phyloP scores from a whole-genome alignment of 1,284 basidiomycete genomes.

The Ustilago vetiveriae region DNA sequence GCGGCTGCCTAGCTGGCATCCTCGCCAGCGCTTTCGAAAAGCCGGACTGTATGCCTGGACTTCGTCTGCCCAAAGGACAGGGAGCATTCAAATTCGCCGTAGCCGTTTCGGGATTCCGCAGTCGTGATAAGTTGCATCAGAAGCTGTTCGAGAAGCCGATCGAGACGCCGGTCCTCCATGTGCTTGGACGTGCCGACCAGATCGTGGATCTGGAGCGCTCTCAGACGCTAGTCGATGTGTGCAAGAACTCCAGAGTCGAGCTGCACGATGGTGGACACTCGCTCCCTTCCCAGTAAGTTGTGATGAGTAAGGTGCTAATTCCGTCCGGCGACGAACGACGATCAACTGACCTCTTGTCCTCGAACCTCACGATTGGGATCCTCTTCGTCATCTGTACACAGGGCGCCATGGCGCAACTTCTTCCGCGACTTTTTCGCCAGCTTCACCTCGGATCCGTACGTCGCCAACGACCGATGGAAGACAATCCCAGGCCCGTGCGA shows the following conservation, averaged over 20 bases:
- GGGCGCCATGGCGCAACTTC: conserved; percentile 64
- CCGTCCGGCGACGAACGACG: neutral
- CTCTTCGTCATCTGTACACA: conserved; percentile 6
- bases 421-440: conserved; percentile 56
- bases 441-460: conserved; percentile 49
- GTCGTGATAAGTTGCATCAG: conserved; percentile 47
- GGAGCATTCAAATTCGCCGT: conserved; percentile 59
- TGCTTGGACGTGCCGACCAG: conserved; percentile 55
- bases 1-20: conserved; percentile 56
- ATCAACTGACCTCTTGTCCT: neutral
- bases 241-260: conserved; percentile 57
- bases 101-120: conserved; percentile 61
- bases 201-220: conserved; percentile 55
- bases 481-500: conserved; percentile 43
- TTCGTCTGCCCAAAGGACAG: conserved; percentile 38
- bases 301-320: neutral
- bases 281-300: conserved; percentile 56
- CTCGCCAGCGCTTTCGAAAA: conserved; percentile 61
- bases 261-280: conserved; percentile 65
- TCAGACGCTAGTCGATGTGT: conserved; percentile 54
- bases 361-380: neutral
- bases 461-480: conserved; percentile 40
- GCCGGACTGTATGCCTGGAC: conserved; percentile 47
- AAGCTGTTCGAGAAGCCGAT: conserved; percentile 54
- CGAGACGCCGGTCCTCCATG: conserved; percentile 57